Evolutionary conservation across 768 basidiomycete genomes (phyloP), one percentile per base, ranked within the genome.

Genomic region (Coprinopsis sp.): DNA sequence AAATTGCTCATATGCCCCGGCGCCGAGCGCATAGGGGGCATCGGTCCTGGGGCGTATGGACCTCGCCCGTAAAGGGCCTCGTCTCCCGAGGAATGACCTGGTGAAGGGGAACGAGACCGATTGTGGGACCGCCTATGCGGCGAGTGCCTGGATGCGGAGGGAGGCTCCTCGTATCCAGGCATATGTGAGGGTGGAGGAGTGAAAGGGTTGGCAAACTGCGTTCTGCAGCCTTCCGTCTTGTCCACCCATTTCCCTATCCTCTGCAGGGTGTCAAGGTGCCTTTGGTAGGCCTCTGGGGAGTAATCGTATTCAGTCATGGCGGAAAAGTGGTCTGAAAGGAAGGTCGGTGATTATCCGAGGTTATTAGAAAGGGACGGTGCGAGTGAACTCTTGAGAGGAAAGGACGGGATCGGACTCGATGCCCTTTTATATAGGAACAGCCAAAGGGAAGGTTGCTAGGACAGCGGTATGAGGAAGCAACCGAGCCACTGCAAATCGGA

Each of bases 281-380:
- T 70, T 44, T 78, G 67, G 54, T 70, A 64, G 23, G 77, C 78
- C 55, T 74, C 77, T 16, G 76, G 77, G 44, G 77, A 79, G 60
- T 67, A 79, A 64, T 79, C 78, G 72, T 80, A 80, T 59, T 80
- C 78, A 23, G 78, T 79, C 78, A 80, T 80, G 41, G 51, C 51
- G 50, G 36, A 22, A 12, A 29, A 18, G 25, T 24, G 18, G 37
- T 27, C 29, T 8, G 18, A 22, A 31, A 28, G 7, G 19, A 13
- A 28, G 29, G 31, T 23, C 21, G 37, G 7, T 28, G 12, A 11
- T 38, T 16, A n/a, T n/a, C n/a, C n/a, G n/a, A n/a, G n/a, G n/a
- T n/a, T n/a, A n/a, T n/a, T n/a, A n/a, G n/a, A n/a, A n/a, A n/a
- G n/a, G n/a, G n/a, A n/a, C n/a, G n/a, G n/a, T n/a, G n/a, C n/a